These are phyloP conservation scores for Chamaecrista fasciculata DNA, from an alignment of 306 rosid genomes.

Conservation along the genomic window DNA sequence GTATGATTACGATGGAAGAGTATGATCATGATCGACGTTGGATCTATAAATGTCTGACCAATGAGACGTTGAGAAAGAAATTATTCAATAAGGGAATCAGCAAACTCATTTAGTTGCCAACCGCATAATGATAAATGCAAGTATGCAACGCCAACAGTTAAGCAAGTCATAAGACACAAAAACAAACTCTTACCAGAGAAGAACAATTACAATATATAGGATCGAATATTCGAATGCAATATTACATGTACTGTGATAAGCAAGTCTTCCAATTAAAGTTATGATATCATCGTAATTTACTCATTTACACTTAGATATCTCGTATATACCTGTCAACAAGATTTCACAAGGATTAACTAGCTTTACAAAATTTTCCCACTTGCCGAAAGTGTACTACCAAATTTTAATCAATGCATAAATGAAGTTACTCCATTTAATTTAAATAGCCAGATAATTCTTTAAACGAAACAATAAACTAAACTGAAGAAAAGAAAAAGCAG, in stretches of 20 bases:
- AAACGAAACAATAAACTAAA: not conserved
- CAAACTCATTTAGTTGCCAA: constrained; percentile 1
- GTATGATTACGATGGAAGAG: too few relatives aligned
- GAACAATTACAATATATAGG: too few relatives aligned
- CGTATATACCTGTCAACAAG: not conserved
- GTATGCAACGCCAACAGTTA: too few relatives aligned
- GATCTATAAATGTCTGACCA: constrained; percentile 6
- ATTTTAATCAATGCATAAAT: not conserved
- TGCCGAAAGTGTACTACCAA: not conserved
- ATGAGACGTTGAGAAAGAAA: not conserved
- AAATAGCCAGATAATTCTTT: not conserved
- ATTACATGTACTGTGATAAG: not conserved
- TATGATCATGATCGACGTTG: not conserved
- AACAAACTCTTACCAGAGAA: too few relatives aligned
- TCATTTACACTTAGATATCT: not conserved
- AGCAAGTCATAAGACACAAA: too few relatives aligned
- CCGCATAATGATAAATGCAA: too few relatives aligned
- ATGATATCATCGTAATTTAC: constrained; percentile 4
- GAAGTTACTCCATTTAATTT: not conserved
- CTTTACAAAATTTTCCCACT: not conserved
- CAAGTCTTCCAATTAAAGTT: not conserved
- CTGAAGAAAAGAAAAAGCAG: not conserved
- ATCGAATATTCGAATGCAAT: too few relatives aligned
- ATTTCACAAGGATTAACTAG: not conserved
- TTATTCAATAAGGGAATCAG: not conserved